Base-by-base conservation (phyloP, 257 asterid genomes). In the Galeopsis tetrahit region DNA sequence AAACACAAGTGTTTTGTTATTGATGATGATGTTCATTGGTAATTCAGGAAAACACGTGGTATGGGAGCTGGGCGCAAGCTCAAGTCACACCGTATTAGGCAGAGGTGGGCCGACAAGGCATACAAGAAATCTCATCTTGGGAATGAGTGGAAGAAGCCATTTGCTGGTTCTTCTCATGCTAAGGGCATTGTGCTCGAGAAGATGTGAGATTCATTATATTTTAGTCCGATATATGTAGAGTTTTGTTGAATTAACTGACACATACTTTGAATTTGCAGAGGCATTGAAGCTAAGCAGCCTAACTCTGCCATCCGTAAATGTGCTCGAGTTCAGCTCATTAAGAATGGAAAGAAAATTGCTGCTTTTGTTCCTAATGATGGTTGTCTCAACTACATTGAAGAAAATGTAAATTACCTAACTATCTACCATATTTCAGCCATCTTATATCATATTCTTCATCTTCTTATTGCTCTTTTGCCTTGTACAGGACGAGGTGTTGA, bases 61-160 rank as follows among this genome's bases (percentile, higher is more conserved):
- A 85, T 85, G 87, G 90, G 90, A 85, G 87, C 90, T 77, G 90
- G 86, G 52, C 90, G 90, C 80, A 85, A 85, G 78, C 87, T 85
- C 73, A 85, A 82, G 84, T 70, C 87, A 48, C 90, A 82, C 69
- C 90, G 87, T 36, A 85, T 77, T 34, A 73, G 72, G 60, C 90
- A 85, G 68, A 67, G 90, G 78, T 85, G 90, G 90, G 85, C 85
- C 32, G 89, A 84, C 74, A 84, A 84, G 80, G 71, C 89, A 2
- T 84, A 84, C 78, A 84, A 84, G 82, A 84, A 84, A 61, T 84
- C 90, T 21, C 90, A 85, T 64, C 90, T 85, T 69, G 90, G 89
- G 7, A 85, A 85, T 9, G 90, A 85, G 34, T 85, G 90, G 90
- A 85, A 85, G 81, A 85, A 85, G 14, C 90, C 90, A 2, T 85